Base-by-base conservation (phyloP, 2,329 filamentous ascomycete genomes). In the Colletotrichum nymphaeae region DNA sequence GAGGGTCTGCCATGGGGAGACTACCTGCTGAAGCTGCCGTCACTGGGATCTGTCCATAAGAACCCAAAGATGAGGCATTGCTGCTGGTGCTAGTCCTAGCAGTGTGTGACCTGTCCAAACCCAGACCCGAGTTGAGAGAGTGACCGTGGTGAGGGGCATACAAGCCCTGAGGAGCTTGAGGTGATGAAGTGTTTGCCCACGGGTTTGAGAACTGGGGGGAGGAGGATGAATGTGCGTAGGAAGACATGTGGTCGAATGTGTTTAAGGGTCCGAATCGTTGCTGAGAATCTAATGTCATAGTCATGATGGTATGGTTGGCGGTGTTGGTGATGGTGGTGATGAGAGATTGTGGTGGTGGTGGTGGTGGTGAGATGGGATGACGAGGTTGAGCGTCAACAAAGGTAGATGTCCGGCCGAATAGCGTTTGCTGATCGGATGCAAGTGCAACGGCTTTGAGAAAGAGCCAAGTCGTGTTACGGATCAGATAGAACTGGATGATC, bases 241-340 rank as follows among this genome's bases (percentile, higher is more conserved):
- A 83, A 82, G 93, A 91, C 88, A 95, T 92, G 82, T 91, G 88
- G 83, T 96, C 94, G 87, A 96, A 97, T 83, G 91, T 69, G 58
- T 58, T 91, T 86, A 97, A 84, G 82, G 89, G 90, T 80, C 90
- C 94, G 86, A 93, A 94, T 83, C 91, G 91, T 87, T 92, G 94
- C 86, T 96, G 95, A 80, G 92, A 91, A 86, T 98, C 95, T 87
- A 98, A 91, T 84, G 95, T 94, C 95, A 98, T 97, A 86, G 95
- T 97, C 95, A 98, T 98, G 84, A 84, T 91, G 77, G 26, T 65
- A 49, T 28, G 68, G 56, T 53, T 26, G 62, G 58, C 53, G 58
- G 49, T 72, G 32, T 32, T 86, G 77, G 12, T 65, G 49, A n/a
- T 74, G 60, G 53, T 72, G 62, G 52, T 59, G 58, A 30, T 72